These are phyloP conservation scores for Aspergillus cristatus DNA, from an alignment of 495 filamentous ascomycete species.

Conservation along the genomic window DNA sequence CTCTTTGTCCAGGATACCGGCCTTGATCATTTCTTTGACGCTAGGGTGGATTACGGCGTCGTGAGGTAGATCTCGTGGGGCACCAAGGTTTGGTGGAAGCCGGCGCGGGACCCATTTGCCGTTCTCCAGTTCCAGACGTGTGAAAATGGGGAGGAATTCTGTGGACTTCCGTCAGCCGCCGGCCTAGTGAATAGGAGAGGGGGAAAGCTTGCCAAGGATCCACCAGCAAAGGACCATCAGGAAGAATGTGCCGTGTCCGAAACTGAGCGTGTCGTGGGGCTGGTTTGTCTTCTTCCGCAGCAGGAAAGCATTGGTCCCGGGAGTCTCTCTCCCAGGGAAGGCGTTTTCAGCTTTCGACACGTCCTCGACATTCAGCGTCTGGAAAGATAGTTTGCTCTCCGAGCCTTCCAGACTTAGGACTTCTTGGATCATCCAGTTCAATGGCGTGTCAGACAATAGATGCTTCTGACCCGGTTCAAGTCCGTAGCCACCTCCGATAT, in stretches of 20 bases:
- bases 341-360: background rate
- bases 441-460: slow-evolving; percentile 25
- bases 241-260: slow-evolving; percentile 4
- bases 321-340: slow-evolving; percentile 3
- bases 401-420: slow-evolving; percentile 13
- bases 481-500: slow-evolving; percentile 68
- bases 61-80: slow-evolving; percentile 7
- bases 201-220: slow-evolving; percentile 6
- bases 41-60: slow-evolving; percentile 12
- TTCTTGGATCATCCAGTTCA: slow-evolving; percentile 34
- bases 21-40: slow-evolving; percentile 10
- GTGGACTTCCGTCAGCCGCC: slow-evolving; percentile 6
- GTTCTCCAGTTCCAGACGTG: slow-evolving; percentile 18
- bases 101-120: slow-evolving; percentile 27
- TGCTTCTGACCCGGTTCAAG: slow-evolving; percentile 17
- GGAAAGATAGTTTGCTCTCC: slow-evolving; percentile 8
- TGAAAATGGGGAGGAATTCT: slow-evolving; percentile 29
- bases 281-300: slow-evolving; percentile 4
- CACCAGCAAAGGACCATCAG: slow-evolving; percentile 8
- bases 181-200: too few relatives aligned
- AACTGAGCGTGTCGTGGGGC: slow-evolving; percentile 11
- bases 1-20: slow-evolving; percentile 7
- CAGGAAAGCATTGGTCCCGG: slow-evolving; percentile 1
- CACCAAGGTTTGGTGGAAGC: slow-evolving; percentile 16
- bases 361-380: slow-evolving; percentile 2